Evolutionary conservation across 2,329 filamentous ascomycete species (phyloP).

Genomic region (Atkinsonella texensis): DNA sequence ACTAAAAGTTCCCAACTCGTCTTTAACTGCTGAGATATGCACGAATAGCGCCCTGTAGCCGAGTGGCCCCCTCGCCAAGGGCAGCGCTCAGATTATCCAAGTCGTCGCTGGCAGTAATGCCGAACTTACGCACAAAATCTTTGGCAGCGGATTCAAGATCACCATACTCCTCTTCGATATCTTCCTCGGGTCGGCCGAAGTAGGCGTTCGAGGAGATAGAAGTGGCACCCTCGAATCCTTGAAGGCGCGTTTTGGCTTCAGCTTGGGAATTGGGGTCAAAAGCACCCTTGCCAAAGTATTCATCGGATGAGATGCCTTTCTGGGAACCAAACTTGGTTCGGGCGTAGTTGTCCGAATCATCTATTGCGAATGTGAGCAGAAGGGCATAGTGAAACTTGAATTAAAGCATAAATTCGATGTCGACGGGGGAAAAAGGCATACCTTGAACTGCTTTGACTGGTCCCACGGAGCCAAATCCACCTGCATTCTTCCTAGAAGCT

Average conservation of each 20-base stretch:
- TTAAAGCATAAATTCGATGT: not conserved
- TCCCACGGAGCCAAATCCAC: conserved; percentile 76
- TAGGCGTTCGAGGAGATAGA: conserved; percentile 95
- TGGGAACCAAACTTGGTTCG: conserved; percentile 81
- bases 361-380: conserved; percentile 21
- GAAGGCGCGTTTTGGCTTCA: conserved; percentile 77
- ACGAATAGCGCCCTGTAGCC: conserved; percentile 65
- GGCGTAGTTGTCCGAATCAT: conserved; percentile 72
- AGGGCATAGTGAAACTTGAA: not conserved
- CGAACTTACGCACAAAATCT: conserved; percentile 91
- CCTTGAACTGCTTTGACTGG: conserved; percentile 61
- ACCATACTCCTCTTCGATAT: conserved; percentile 69
- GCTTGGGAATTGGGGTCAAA: conserved; percentile 71
- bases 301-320: conserved; percentile 94
- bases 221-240: conserved; percentile 85
- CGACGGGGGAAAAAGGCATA: conserved; percentile 24
- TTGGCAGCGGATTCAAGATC: conserved; percentile 89
- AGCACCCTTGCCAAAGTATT: conserved; percentile 87
- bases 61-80: conserved; percentile 73
- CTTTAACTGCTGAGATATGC: conserved; percentile 48
- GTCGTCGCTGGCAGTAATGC: conserved; percentile 90
- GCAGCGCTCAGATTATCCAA: conserved; percentile 78
- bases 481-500: conserved; percentile 58
- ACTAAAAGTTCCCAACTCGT: no score
- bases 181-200: conserved; percentile 86